Evolutionary conservation across 331 rosid genomes (phyloP).

Genomic region (Malus hybrid): DNA sequence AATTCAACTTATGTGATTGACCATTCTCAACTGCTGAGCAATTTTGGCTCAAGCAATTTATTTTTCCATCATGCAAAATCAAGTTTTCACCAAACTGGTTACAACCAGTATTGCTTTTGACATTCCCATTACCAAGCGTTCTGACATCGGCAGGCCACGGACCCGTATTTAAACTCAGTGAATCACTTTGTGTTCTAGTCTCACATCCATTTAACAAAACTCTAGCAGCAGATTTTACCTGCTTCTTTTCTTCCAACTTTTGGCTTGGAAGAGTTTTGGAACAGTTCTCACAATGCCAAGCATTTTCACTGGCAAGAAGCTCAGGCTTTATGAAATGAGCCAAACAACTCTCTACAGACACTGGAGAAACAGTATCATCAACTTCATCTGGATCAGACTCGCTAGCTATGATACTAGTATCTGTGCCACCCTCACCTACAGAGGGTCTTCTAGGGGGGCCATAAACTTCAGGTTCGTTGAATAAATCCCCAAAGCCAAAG

Average conservation of each 20-base stretch:
- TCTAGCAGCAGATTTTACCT: conserved; percentile 19
- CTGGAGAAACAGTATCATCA: conserved; percentile 81
- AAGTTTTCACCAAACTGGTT: conserved; percentile 25
- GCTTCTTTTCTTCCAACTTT: conserved; percentile 35
- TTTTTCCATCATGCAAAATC: conserved; percentile 12
- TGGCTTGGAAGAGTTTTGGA: conserved; percentile 40
- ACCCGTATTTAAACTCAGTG: conserved; percentile 12
- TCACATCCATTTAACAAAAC: conserved; percentile 28
- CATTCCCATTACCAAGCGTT: conserved; percentile 30
- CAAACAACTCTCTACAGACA: conserved; percentile 88
- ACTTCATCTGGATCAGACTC: conserved; percentile 98
- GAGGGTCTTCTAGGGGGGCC: conserved; percentile 75
- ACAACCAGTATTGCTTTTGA: conserved; percentile 10
- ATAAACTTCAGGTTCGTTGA: conserved; percentile 72
- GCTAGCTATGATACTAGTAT: conserved; percentile 43
- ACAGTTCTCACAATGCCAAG: conserved; percentile 92
- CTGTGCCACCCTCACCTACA: conserved; percentile 32
- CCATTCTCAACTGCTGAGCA: conserved; percentile 33
- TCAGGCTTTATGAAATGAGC: conserved; percentile 81
- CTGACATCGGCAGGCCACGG: conserved; percentile 20
- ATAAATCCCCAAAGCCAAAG: conserved; percentile 76
- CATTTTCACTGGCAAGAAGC: conserved; percentile 82
- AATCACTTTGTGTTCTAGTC: conserved; percentile 27
- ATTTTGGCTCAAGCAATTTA: conserved; percentile 14
- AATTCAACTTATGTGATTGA: conserved; percentile 23